These are phyloP conservation scores for Pestalotiopsis sp. DNA, from an alignment of 2,329 filamentous ascomycete species.

Conservation along the genomic window DNA sequence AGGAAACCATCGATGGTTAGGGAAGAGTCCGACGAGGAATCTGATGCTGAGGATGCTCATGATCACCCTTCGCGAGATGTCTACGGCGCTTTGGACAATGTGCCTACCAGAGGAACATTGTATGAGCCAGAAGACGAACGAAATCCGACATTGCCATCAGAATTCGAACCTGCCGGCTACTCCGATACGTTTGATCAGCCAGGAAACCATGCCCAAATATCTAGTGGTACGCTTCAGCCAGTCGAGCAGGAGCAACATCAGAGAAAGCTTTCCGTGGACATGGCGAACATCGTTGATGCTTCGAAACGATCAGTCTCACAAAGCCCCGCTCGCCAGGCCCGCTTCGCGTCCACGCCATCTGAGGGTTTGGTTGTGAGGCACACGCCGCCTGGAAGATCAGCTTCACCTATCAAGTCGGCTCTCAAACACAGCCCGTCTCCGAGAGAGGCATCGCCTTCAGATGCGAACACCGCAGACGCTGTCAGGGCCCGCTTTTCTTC, in stretches of 20 bases:
- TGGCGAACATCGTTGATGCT: slow-evolving; percentile 21
- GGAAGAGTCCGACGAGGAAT: slow-evolving; percentile 48
- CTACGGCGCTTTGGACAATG: slow-evolving; percentile 35
- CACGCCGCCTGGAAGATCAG: slow-evolving; percentile 69
- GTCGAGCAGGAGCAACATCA: slow-evolving; percentile 18
- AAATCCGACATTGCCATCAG: neutral
- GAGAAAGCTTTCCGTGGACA: slow-evolving; percentile 26
- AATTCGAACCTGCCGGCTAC: slow-evolving; percentile 1
- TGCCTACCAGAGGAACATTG: slow-evolving; percentile 34
- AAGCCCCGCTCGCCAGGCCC: slow-evolving; percentile 70
- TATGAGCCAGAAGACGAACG: slow-evolving; percentile 14
- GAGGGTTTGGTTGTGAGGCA: slow-evolving; percentile 63
- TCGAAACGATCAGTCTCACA: slow-evolving; percentile 45
- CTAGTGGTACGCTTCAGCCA: neutral
- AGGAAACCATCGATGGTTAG: slow-evolving; percentile 48
- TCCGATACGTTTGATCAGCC: slow-evolving; percentile 7
- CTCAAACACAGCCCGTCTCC: slow-evolving; percentile 65
- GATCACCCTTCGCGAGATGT: slow-evolving; percentile 22
- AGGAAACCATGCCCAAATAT: neutral
- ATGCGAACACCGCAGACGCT: slow-evolving; percentile 49
- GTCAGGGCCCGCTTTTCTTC: slow-evolving; percentile 27
- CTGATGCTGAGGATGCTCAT: slow-evolving; percentile 12
- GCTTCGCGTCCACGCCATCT: slow-evolving; percentile 60
- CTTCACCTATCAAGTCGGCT: slow-evolving; percentile 78
- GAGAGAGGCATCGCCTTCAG: slow-evolving; percentile 52